These are phyloP conservation scores for Daldinia concentrica DNA, from an alignment of 495 filamentous ascomycete genomes.

Conservation along the genomic window DNA sequence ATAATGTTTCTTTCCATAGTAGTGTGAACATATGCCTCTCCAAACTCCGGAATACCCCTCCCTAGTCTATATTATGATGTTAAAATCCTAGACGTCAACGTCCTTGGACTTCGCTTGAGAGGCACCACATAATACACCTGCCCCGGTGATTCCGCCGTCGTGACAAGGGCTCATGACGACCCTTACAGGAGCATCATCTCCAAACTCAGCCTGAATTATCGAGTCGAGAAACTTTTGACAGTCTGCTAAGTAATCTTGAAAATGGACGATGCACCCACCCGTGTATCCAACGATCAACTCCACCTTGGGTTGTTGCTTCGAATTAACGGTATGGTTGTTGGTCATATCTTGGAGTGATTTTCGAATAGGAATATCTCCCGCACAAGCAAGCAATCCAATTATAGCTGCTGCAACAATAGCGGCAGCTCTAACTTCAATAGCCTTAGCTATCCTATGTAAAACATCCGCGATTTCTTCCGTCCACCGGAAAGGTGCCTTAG, in stretches of 20 bases:
- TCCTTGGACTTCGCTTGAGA: slow-evolving; percentile 42
- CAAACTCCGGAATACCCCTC: slow-evolving; percentile 28
- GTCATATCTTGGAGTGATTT: slow-evolving; percentile 19
- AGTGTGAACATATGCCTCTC: slow-evolving; percentile 30
- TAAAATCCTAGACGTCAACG: slow-evolving; percentile 18
- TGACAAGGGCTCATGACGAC: slow-evolving; percentile 74
- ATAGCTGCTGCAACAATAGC: slow-evolving; percentile 77
- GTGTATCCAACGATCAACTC: slow-evolving; percentile 81
- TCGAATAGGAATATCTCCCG: slow-evolving; percentile 65
- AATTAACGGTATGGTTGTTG: slow-evolving; percentile 7
- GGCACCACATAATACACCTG: slow-evolving; percentile 67
- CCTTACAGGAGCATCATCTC: slow-evolving; percentile 62
- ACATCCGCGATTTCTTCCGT: slow-evolving; percentile 62
- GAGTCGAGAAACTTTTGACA: slow-evolving; percentile 74
- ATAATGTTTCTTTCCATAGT: slow-evolving; percentile 17
- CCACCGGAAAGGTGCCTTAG: slow-evolving; percentile 64
- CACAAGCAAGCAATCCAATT: slow-evolving; percentile 71
- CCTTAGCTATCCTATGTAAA: slow-evolving; percentile 68
- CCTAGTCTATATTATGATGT: slow-evolving; percentile 23
- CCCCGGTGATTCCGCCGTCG: slow-evolving; percentile 80
- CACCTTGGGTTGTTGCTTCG: slow-evolving; percentile 45
- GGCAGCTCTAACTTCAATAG: slow-evolving; percentile 74
- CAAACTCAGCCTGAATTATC: slow-evolving; percentile 67
- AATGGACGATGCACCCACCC: slow-evolving; percentile 79
- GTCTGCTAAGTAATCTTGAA: slow-evolving; percentile 74